Evolutionary conservation across 805 yeast species (phyloP).

Genomic region (Yarrowia sp.): DNA sequence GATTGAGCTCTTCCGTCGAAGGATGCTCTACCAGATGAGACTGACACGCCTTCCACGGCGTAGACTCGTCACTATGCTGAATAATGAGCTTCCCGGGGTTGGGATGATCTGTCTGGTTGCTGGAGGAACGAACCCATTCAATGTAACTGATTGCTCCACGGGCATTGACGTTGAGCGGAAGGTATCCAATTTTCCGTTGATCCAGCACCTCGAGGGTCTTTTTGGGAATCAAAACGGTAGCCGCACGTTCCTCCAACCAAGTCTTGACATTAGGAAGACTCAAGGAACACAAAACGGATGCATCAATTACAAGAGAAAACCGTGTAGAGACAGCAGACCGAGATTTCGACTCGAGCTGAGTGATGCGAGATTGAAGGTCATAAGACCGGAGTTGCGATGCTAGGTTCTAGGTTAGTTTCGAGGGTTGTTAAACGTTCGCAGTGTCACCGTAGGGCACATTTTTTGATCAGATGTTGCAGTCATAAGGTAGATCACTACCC

Average conservation of each 20-base stretch:
- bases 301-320: background rate
- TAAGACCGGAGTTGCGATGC: conserved; percentile 1
- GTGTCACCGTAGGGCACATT: too few species aligned
- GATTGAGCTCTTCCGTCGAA: background rate
- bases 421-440: background rate
- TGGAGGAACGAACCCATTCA: background rate
- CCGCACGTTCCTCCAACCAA: conserved; percentile 18
- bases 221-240: conserved; percentile 10
- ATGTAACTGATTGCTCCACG: background rate
- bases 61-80: background rate
- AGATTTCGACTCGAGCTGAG: background rate
- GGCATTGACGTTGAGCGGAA: conserved; percentile 14
- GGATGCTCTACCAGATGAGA: background rate
- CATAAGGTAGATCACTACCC: too few species aligned
- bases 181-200: background rate
- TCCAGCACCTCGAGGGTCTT: conserved; percentile 11
- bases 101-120: background rate
- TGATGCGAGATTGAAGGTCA: conserved; percentile 10
- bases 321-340: background rate
- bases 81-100: conserved; percentile 3
- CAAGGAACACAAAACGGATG: background rate
- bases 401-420: conserved; percentile 9
- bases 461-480: too few species aligned
- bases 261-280: background rate
- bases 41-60: conserved; percentile 8